These are phyloP conservation scores for Fusarium floridanum DNA, from an alignment of 2,329 filamentous ascomycete genomes.

Conservation along the genomic window DNA sequence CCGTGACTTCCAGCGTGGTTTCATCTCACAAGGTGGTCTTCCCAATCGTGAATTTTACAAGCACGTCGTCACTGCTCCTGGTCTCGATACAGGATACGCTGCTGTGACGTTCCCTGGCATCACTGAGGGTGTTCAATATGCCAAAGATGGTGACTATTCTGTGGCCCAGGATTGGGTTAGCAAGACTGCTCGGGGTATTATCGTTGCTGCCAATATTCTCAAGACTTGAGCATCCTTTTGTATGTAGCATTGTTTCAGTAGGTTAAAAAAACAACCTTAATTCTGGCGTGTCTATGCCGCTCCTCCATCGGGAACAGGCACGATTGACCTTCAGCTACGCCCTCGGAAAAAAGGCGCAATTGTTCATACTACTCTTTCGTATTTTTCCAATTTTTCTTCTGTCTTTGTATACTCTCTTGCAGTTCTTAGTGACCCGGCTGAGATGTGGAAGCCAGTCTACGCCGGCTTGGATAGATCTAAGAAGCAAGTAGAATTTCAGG, in stretches of 20 bases:
- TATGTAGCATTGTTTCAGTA: neutral
- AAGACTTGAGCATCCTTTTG: conserved; percentile 30
- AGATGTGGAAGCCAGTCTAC: too few relatives aligned
- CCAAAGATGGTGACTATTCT: conserved; percentile 42
- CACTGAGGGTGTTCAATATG: conserved; percentile 74
- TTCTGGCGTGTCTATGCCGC: too few relatives aligned
- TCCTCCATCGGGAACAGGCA: too few relatives aligned
- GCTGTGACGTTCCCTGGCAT: conserved; percentile 66
- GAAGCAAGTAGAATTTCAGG: too few relatives aligned
- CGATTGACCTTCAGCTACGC: too few relatives aligned
- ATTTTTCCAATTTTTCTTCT: too few relatives aligned
- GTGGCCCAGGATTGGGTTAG: conserved; percentile 52
- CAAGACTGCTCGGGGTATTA: conserved; percentile 52
- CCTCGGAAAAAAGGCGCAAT: too few relatives aligned
- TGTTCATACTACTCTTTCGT: too few relatives aligned
- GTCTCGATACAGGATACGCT: conserved; percentile 60
- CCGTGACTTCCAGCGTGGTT: conserved; percentile 62
- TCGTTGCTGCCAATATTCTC: conserved; percentile 52
- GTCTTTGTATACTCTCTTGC: too few relatives aligned
- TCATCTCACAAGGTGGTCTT: conserved; percentile 61
- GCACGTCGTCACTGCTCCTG: conserved; percentile 62
- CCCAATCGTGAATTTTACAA: conserved; percentile 60
- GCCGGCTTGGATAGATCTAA: too few relatives aligned
- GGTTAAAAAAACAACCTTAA: too few relatives aligned
- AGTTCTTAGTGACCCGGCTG: too few relatives aligned